phyloP scores from a whole-genome alignment of 164 flowering plant genomes.

The grape (Vitis vinifera) region DNA sequence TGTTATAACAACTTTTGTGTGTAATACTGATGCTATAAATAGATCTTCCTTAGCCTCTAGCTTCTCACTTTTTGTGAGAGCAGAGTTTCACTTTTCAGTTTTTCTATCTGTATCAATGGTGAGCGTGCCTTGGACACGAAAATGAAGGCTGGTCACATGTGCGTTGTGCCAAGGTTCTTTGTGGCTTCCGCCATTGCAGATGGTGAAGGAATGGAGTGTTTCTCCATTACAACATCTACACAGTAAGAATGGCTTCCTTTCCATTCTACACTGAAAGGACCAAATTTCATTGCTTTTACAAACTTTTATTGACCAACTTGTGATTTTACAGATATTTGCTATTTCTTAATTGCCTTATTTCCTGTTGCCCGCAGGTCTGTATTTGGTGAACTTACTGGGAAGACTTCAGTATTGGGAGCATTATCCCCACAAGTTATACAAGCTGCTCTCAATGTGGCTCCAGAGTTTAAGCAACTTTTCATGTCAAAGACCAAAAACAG shows the following conservation, averaged over 20 bases:
- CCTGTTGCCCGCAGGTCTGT: slow-evolving; percentile 17
- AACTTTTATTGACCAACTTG: no score
- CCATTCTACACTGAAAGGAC: no score
- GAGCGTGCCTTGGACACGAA: slow-evolving; percentile 17
- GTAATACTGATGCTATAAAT: no score
- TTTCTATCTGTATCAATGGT: slow-evolving; percentile 10
- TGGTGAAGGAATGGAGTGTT: slow-evolving; percentile 32
- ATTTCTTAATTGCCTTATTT: no score
- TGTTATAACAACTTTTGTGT: no score
- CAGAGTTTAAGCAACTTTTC: slow-evolving; percentile 7
- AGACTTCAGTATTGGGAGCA: slow-evolving; percentile 28
- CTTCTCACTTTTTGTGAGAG: no score
- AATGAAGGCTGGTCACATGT: slow-evolving; percentile 20
- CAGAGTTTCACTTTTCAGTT: no score
- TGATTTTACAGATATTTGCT: no score
- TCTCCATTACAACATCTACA: slow-evolving; percentile 24
- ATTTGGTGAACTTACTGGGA: slow-evolving; percentile 19
- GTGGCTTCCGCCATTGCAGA: slow-evolving; percentile 25
- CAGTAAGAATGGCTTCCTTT: slow-evolving; percentile 16
- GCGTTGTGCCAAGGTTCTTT: slow-evolving; percentile 43
- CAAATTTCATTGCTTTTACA: no score
- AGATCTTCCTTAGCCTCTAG: no score
- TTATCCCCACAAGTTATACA: slow-evolving; percentile 24
- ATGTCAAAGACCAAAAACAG: slow-evolving; percentile 1
- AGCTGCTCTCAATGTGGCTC: slow-evolving; percentile 18